phyloP scores from a whole-genome alignment of 345 rosid species.

The Jatropha curcas region DNA sequence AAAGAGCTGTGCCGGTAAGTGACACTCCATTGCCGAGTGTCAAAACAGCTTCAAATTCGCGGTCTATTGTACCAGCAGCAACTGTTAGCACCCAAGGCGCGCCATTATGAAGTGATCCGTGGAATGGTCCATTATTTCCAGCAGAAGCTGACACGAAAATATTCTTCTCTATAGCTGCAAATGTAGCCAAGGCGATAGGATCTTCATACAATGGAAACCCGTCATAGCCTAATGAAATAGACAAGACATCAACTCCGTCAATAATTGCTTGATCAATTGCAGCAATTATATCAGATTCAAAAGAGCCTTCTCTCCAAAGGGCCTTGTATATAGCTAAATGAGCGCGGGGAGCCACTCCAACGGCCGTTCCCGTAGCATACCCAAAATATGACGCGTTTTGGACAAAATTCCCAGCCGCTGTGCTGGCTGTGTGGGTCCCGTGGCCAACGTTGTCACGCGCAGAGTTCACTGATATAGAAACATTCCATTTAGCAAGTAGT shows the following conservation, averaged over 20 bases:
- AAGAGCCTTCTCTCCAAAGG: conserved; percentile 31
- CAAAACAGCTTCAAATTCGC: conserved; percentile 35
- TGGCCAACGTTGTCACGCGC: conserved; percentile 40
- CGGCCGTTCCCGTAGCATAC: conserved; percentile 36
- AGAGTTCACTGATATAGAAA: conserved; percentile 28
- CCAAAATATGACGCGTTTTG: conserved; percentile 44
- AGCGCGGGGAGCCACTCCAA: conserved; percentile 48
- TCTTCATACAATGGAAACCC: conserved; percentile 28
- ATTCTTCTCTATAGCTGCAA: conserved; percentile 40
- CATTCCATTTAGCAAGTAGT: conserved; percentile 34
- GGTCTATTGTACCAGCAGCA: conserved; percentile 41
- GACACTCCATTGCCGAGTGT: conserved; percentile 30
- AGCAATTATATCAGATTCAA: conserved; percentile 46
- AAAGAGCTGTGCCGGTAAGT: conserved; percentile 25
- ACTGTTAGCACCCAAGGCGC: conserved; percentile 48
- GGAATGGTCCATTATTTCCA: conserved; percentile 42
- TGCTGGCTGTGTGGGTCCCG: conserved; percentile 53
- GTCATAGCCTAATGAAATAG: conserved; percentile 35
- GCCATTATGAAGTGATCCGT: conserved; percentile 36
- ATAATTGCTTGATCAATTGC: conserved; percentile 51
- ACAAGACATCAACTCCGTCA: conserved; percentile 50
- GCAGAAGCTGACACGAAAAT: conserved; percentile 49
- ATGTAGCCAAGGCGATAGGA: conserved; percentile 42
- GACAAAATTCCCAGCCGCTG: conserved; percentile 47
- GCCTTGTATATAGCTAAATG: conserved; percentile 43